Base-by-base conservation (phyloP, 352 stramenopile species). In the Thraustochytrium striatum region DNA sequence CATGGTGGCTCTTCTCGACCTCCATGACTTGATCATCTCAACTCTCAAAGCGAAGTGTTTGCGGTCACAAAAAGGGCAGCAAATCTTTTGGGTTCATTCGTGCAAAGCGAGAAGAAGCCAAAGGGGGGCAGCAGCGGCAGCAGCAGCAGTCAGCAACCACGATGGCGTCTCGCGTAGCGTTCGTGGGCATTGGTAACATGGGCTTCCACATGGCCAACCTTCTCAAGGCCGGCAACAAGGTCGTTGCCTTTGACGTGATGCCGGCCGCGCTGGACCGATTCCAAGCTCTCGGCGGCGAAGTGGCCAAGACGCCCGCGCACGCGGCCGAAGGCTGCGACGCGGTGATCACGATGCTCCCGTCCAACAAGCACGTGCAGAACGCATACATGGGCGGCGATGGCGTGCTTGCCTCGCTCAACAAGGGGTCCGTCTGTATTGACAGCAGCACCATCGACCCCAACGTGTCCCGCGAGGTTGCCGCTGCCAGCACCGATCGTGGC, bases 271-370 rank as follows among this genome's bases (percentile, higher is more conserved):
- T 92, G 33, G 87, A 87, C 9, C 2, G 28, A 0, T n/a, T 68
- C 2, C 36, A 52, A 7, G 52, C 38, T 11, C 47, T 47, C 39
- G 75, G 72, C 57, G 79, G 36, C 19, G 21, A 32, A 3, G 47
- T n/a, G 9, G 78, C 69, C 5, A 16, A 13, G 7, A 57, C 62
- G 19, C 47, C 62, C 0, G 79, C 35, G n/a, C 69, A 82, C 11
- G 69, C 55, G 16, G 65, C 57, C 8, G 65, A 84, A 38, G 81
- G 38, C 33, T 61, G 55, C 59, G 65, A 83, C 28, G 30, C 50
- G 0, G 88, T 98, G 84, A 80, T 98, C 58, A 98, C 93, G 19
- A 98, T 98, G 94, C 86, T 98, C 68, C 94, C 94, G 68, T 92
- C 90, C 82, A 95, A 90, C 21, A 80, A 85, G 44, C 87, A 91